Evolutionary conservation across 441 rosid genomes (phyloP), one percentile per base, ranked within the genome.

Genomic region (Pelargonium australe): DNA sequence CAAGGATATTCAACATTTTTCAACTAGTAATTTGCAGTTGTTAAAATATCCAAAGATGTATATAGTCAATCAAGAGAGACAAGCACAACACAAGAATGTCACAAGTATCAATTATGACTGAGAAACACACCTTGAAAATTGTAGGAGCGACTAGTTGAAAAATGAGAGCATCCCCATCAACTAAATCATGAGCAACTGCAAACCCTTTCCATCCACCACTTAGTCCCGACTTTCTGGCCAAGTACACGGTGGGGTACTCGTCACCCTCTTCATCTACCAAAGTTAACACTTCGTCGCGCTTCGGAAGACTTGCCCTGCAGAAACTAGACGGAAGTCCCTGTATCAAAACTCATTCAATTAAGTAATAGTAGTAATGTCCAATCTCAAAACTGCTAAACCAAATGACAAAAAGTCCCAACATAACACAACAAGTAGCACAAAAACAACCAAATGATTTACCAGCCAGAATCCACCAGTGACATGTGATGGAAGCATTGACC

Each of bases 201-300:
- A 90, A 86, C 8, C 89, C 89, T 81, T 78, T 81, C 94, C 96
- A 88, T 65, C 93, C 96, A 72, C 91, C 96, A 57, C 91, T 86
- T 9, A 90, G 89, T 80, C 93, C 91, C 0, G 79, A 78, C 70
- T 76, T 84, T 67, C 80, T 72, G 1, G 85, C 81, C 71, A 86
- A 71, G 77, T 87, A 84, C 70, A 84, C 64, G 0, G 88, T 82
- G 10, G 75, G 85, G 77, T 70, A 77, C 75, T 82, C 87, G 9
- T 79, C 71, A 0, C 80, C 90, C 14, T 83, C 83, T 74, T 88
- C 89, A 63, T 84, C 85, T n/a, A 86, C 77, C 79, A 84, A 68
- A 34, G 86, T 81, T 40, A 86, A 72, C 25, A 77, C 72, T 45
- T 76, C 85, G 8, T 88, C 96, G 4, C 71, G 68, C 66, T 77